phyloP scores from a whole-genome alignment of 768 basidiomycete genomes.

The Tylopilus plumbeoviolaceoides region DNA sequence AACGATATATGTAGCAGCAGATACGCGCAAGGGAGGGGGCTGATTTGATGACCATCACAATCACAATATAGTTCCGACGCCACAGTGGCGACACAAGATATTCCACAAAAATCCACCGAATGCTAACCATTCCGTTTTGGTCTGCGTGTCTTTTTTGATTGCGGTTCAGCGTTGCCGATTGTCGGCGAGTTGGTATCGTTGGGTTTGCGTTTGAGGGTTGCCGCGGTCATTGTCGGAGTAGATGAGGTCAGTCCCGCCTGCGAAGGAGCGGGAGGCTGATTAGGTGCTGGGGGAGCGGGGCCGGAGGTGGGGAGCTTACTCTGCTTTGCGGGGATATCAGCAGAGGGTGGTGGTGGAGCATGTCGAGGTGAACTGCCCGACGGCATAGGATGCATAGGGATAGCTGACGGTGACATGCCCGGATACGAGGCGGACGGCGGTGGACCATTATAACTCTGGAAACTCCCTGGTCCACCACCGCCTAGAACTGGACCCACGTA shows the following conservation, averaged over 20 bases:
- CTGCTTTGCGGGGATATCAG: slow-evolving; percentile 59
- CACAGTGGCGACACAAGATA: slow-evolving; percentile 28
- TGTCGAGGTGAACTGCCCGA: slow-evolving; percentile 50
- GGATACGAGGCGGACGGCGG: slow-evolving; percentile 45
- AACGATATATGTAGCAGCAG: slow-evolving; percentile 29
- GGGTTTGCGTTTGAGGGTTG: slow-evolving; percentile 55
- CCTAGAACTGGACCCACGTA: slow-evolving; percentile 17
- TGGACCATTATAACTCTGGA: slow-evolving; percentile 23
- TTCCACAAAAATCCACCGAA: slow-evolving; percentile 33
- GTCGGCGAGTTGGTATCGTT: slow-evolving; percentile 49
- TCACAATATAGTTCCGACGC: slow-evolving; percentile 30
- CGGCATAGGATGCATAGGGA: slow-evolving; percentile 42
- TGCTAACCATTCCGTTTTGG: slow-evolving; percentile 47
- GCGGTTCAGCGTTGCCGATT: slow-evolving; percentile 43
- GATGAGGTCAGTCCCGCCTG: slow-evolving; percentile 40
- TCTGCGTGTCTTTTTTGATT: slow-evolving; percentile 54
- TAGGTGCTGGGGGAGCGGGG: slow-evolving; percentile 37
- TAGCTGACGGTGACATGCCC: slow-evolving; percentile 31
- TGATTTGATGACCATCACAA: slow-evolving; percentile 19
- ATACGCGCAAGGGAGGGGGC: slow-evolving; percentile 8
- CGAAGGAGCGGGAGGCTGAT: slow-evolving; percentile 38
- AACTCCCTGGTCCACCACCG: slow-evolving; percentile 20
- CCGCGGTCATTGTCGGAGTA: slow-evolving; percentile 46
- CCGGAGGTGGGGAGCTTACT: slow-evolving; percentile 52
- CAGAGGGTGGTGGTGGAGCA: slow-evolving; percentile 37